phyloP scores from a whole-genome alignment of 192 early-diverging fungal genomes.

The Coemansia guatemalensis region DNA sequence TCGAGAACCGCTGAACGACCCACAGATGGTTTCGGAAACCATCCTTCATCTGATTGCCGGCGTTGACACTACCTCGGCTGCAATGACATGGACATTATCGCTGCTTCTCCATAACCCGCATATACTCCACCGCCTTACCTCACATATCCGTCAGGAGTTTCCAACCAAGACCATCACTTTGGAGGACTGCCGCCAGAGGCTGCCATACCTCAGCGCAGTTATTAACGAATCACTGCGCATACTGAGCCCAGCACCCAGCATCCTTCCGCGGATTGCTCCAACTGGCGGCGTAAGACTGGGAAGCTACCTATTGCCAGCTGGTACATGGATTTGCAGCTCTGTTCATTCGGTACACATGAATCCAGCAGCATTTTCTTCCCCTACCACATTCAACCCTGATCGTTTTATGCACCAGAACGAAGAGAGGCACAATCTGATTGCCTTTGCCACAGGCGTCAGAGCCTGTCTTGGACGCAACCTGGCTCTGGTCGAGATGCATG shows the following conservation, averaged over 20 bases:
- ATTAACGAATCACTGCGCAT: conserved; percentile 50
- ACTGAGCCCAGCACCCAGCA: conserved; percentile 40
- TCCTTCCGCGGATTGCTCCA: conserved; percentile 39
- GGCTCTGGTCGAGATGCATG: conserved; percentile 54
- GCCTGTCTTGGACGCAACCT: conserved; percentile 54
- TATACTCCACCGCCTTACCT: conserved; percentile 12
- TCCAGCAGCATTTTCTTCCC: conserved; percentile 15
- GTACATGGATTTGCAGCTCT: conserved; percentile 46
- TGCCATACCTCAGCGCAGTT: conserved; percentile 49
- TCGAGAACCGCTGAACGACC: conserved; percentile 19
- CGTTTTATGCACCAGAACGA: conserved; percentile 27
- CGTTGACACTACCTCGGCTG: conserved; percentile 47
- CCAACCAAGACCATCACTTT: conserved; percentile 15
- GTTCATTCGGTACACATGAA: conserved; percentile 38
- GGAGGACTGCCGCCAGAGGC: conserved; percentile 15
- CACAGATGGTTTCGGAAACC: conserved; percentile 42
- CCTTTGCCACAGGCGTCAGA: conserved; percentile 56
- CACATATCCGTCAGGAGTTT: conserved; percentile 37
- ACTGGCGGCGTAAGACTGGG: conserved; percentile 30
- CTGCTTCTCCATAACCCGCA: conserved; percentile 47
- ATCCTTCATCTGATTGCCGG: conserved; percentile 50
- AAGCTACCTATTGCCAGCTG: conserved; percentile 41
- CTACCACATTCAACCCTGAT: conserved; percentile 38
- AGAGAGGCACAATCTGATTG: conserved; percentile 27
- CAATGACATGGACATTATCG: conserved; percentile 45